Base-by-base conservation (phyloP, 371 early-diverging fungal species). In the Syncephalastrum sp. region DNA sequence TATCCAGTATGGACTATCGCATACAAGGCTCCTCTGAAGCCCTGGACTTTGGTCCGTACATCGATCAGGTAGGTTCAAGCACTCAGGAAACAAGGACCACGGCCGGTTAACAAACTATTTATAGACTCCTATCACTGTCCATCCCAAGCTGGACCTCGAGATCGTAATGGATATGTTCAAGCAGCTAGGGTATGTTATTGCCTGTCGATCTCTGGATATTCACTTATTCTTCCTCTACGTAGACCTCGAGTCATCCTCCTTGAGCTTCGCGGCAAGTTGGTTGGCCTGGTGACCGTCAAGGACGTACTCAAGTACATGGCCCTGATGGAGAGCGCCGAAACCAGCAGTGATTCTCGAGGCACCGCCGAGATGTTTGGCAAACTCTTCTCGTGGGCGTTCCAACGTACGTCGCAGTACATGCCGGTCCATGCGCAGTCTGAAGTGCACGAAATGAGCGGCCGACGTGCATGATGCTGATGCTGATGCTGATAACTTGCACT, bases 151-250 rank as follows among this genome's bases (percentile, higher is more conserved):
- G n/a, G 83, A 94, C 4, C 75, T 93, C 25, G 98, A 96, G 59
- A 86, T 93, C 0, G 94, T 92, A 0, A 74, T 88, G 63, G 95
- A 96, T 71, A 80, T 98, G 61, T 96, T 98, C 70, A 89, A 91
- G 51, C 92, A 94, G 68, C 72, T 98, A 53, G 98, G 95, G 82
- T 79, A 64, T 59, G 50, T 27, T 47, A 27, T 5, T 16, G 3
- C 19, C 25, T 16, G 29, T 10, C 19, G 21, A 14, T 6, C 44
- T 10, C 4, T 56, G 61, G 19, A 25, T 42, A 57, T 51, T 45
- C 51, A 56, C 23, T 25, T 52, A 25, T 41, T 19, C 15, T 13
- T 45, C 25, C 44, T 42, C 52, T 16, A 47, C 42, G n/a, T 72
- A 80, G 89, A 10, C 93, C 93, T 7, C 81, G 89, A 5, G 83